Evolutionary conservation across 805 yeast species (phyloP).

Genomic region (Lipomyces lipofer): DNA sequence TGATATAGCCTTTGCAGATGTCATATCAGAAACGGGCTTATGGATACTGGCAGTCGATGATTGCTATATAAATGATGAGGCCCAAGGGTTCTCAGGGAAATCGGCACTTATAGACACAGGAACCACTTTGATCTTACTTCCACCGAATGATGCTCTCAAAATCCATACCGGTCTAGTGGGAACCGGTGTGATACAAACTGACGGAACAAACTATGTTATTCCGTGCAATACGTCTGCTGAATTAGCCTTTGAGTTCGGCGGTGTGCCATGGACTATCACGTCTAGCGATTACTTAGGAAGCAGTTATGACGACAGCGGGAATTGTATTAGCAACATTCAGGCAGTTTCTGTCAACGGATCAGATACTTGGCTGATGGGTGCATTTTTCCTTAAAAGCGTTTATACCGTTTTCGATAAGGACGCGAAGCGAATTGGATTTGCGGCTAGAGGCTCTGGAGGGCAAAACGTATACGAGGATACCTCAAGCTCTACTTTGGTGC

Average conservation of each 20-base stretch:
- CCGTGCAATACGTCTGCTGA: slow-evolving; percentile 52
- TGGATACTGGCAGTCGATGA: slow-evolving; percentile 54
- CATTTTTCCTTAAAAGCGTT: slow-evolving; percentile 55
- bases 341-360: slow-evolving; percentile 48
- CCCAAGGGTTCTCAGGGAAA: slow-evolving; percentile 19
- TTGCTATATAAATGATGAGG: slow-evolving; percentile 42
- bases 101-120: slow-evolving; percentile 63
- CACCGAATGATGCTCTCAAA: slow-evolving; percentile 54
- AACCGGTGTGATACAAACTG: slow-evolving; percentile 46
- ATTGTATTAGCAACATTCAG: slow-evolving; percentile 66
- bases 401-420: slow-evolving; percentile 61
- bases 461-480: slow-evolving; percentile 12
- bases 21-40: slow-evolving; percentile 38
- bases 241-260: slow-evolving; percentile 48
- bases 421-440: slow-evolving; percentile 54
- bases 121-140: slow-evolving; percentile 60
- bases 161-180: slow-evolving; percentile 54
- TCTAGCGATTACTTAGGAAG: slow-evolving; percentile 53
- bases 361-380: slow-evolving; percentile 63
- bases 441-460: slow-evolving; percentile 40
- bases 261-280: slow-evolving; percentile 48
- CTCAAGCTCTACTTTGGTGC: not conserved
- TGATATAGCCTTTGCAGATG: slow-evolving; percentile 45
- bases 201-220: slow-evolving; percentile 64
- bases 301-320: slow-evolving; percentile 49